These are phyloP conservation scores for Ophiosphaerella narmari DNA, from an alignment of 2,329 filamentous ascomycete species.

Conservation along the genomic window DNA sequence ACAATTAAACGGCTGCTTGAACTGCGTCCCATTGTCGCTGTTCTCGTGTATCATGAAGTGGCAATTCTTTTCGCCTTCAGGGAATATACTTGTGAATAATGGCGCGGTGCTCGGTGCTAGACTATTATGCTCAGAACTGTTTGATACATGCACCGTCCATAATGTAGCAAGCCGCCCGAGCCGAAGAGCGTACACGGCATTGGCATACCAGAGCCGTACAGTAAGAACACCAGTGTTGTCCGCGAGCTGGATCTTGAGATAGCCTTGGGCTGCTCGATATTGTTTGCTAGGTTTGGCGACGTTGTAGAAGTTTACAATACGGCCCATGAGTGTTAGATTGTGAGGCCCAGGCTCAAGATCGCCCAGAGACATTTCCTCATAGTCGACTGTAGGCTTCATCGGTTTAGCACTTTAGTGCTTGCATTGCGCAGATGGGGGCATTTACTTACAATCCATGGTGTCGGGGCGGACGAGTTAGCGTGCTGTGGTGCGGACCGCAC, in stretches of 20 bases:
- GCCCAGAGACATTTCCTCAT: constrained; percentile 55
- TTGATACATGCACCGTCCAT: constrained; percentile 62
- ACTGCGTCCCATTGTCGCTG: constrained; percentile 49
- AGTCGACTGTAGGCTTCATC: constrained; percentile 53
- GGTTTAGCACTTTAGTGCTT: constrained; percentile 15
- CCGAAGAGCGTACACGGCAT: constrained; percentile 48
- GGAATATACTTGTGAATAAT: constrained; percentile 62
- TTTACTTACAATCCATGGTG: constrained; percentile 17
- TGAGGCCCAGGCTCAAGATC: constrained; percentile 56
- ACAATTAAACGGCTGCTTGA: constrained; percentile 55
- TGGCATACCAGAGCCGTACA: constrained; percentile 60
- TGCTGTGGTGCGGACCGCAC: constrained; percentile 48
- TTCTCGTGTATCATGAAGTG: constrained; percentile 60
- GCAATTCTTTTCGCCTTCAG: constrained; percentile 59
- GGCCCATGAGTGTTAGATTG: constrained; percentile 58
- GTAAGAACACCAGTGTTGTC: constrained; percentile 61
- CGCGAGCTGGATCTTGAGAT: constrained; percentile 60
- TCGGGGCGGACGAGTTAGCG: constrained; percentile 23
- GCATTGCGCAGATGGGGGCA: not conserved
- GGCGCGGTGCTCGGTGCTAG: constrained; percentile 52
- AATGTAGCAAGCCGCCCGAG: constrained; percentile 61
- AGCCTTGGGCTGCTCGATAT: constrained; percentile 55
- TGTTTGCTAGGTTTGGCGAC: constrained; percentile 49
- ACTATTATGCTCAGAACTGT: constrained; percentile 47
- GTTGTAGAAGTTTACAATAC: constrained; percentile 61